Conservation (phyloP, 2,329 filamentous ascomycete species). For the Fusarium bulbicola region DNA sequence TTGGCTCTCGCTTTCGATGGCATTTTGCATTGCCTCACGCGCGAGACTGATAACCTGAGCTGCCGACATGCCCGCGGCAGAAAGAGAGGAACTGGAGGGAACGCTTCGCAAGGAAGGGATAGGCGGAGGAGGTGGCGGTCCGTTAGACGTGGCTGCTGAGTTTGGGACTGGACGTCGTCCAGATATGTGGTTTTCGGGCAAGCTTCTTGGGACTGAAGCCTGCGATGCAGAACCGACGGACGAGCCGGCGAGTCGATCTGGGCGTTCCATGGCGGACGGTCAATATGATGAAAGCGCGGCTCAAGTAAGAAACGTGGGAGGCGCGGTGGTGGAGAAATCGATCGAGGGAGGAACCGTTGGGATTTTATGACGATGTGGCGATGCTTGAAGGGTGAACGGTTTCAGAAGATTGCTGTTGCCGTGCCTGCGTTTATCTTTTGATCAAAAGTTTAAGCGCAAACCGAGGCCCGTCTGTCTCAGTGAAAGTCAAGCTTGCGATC, state of each 20-base stretch:
- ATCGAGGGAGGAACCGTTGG: slow-evolving; percentile 34
- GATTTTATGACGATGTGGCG: slow-evolving; percentile 31
- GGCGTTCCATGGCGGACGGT: slow-evolving; percentile 47
- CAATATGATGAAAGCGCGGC: slow-evolving; percentile 26
- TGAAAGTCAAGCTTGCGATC: slow-evolving; percentile 27
- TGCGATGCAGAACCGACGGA: slow-evolving; percentile 36
- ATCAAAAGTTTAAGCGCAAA: slow-evolving; percentile 34
- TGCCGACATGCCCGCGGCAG: slow-evolving; percentile 64
- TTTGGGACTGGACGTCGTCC: slow-evolving; percentile 52
- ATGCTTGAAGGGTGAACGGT: slow-evolving; percentile 40
- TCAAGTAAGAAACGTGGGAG: slow-evolving; percentile 31
- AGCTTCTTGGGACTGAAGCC: slow-evolving; percentile 45
- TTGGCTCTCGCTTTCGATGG: slow-evolving; percentile 72
- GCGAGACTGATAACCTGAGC: slow-evolving; percentile 72
- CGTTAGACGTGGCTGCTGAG: slow-evolving; percentile 52
- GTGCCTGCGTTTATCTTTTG: slow-evolving; percentile 36
- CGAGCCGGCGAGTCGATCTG: slow-evolving; percentile 45
- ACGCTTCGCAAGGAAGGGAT: slow-evolving; percentile 59
- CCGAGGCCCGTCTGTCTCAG: slow-evolving; percentile 37
- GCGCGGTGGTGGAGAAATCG: slow-evolving; percentile 34
- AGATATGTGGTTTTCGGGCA: slow-evolving; percentile 53
- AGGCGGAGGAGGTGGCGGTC: slow-evolving; percentile 54
- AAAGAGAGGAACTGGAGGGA: slow-evolving; percentile 57
- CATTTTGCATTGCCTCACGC: slow-evolving; percentile 72
- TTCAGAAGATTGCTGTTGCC: slow-evolving; percentile 45